Base-by-base conservation (phyloP, 192 early-diverging fungal genomes). In the Backusella luteola region DNA sequence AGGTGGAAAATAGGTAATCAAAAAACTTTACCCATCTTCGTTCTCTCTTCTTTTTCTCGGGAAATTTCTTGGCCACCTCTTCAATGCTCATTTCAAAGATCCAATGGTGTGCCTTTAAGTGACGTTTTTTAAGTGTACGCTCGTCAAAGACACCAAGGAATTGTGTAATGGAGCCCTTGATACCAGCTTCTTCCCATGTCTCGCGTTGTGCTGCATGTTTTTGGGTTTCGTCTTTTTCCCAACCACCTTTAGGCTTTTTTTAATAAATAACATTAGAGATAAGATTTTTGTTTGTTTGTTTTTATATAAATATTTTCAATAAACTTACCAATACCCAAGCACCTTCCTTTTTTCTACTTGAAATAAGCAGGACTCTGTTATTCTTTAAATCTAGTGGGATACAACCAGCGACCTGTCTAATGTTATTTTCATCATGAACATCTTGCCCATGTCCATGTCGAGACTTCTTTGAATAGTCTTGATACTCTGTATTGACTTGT, bases 141-240 rank as follows among this genome's bases (percentile, higher is more conserved):
- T 87, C 82, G 46, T 87, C 86, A 38, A 79, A 90, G 34, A 82
- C 82, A 23, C 89, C 89, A 5, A 90, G 36, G 15, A 79, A 73
- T 26, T 71, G 56, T 29, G 82, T 84, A 71, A 90, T 85, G 36
- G 26, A 77, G 23, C 89, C 89, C 77, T 81, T 84, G 9, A 80
- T 84, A 34, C 89, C 89, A 19, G 88, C 87, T 81, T 90, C 89
- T 83, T 90, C 89, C 81, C 86, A 90, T 5, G 89, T 90, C 71
- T 90, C 89, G 67, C 89, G 80, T 15, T 70, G 70, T 34, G 89
- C 89, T 17, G 88, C 87, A 53, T 85, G 79, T 72, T 81, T 81
- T 41, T 85, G 78, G 14, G 87, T 85, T 77, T 90, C 89, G 63
- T 89, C 87, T 67, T 86, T 84, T 71, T 90, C 89, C 89, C 89